Evolutionary conservation across 2,329 filamentous ascomycete species (phyloP), one percentile per base, ranked within the genome.

Genomic region (Periglandula ipomoeae): DNA sequence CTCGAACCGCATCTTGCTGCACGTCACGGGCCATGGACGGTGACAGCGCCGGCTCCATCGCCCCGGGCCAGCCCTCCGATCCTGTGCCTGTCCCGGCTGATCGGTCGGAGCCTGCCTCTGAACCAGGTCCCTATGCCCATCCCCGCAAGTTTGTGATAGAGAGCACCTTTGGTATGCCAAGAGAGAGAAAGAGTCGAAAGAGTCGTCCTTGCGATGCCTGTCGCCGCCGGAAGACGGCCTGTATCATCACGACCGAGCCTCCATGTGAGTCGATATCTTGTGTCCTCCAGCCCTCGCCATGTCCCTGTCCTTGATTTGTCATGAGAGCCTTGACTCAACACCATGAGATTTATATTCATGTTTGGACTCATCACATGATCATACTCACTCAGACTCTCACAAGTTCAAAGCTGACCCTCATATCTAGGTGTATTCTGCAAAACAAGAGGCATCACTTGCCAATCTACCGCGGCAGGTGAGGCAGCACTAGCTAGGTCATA

Each of bases 121-220:
- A 52, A 15, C 35, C 40, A 17, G 40, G 35, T 40, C 13, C 15
- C 46, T 32, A 50, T 11, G 19, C 22, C 22, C 50, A 47, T 10
- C 50, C 59, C 44, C 68, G 68, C 55, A 67, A 64, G 49, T 70
- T 70, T 55, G 66, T 61, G 50, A 65, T 70, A 45, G 65, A 68
- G 50, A 70, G 67, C 56, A 65, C 66, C 52, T 70, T 70, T 55
- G 68, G 68, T 50, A 60, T 59, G 40, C 61, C 68, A 19, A 58
- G 68, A 44, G 60, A 65, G 54, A 66, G 64, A 30, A 57, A 70
- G 48, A 73, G 71, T 56, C 66, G 70, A 50, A 73, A 73, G 58
- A 70, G 69, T 49, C 64, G 69, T 23, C 71, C 71, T 2, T 74
- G 71, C 51, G 71, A 73, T 57, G 62, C 64, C 10, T 73, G 71